Conservation (phyloP, 2,329 filamentous ascomycete species). For the Aspergillus aculeatinus region DNA sequence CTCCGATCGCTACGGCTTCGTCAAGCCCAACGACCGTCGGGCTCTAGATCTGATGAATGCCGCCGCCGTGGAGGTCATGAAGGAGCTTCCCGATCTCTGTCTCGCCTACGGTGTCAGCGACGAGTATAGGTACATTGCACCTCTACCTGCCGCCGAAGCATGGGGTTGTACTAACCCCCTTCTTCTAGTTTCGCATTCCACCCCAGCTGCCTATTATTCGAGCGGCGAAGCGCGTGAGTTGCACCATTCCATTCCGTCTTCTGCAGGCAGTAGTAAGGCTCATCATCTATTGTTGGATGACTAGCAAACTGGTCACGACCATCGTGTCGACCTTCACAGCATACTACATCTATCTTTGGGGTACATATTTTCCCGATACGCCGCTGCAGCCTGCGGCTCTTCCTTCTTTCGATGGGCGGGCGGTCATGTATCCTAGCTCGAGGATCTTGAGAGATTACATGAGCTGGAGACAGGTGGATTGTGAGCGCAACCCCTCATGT, state of each 20-base stretch:
- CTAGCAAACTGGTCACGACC: constrained; percentile 86
- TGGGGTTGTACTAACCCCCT: not conserved
- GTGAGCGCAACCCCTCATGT: constrained; percentile 53
- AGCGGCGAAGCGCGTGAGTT: constrained; percentile 72
- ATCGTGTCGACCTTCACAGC: constrained; percentile 91
- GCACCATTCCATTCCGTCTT: not conserved
- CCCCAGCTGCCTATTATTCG: constrained; percentile 77
- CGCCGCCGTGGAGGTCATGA: constrained; percentile 80
- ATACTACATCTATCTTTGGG: constrained; percentile 83
- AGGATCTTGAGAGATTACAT: constrained; percentile 89
- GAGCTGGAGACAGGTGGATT: constrained; percentile 96
- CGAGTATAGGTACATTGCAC: constrained; percentile 63
- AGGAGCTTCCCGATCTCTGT: constrained; percentile 77
- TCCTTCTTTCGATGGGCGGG: constrained; percentile 89
- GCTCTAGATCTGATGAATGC: constrained; percentile 93
- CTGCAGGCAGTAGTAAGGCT: not conserved
- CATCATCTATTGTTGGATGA: not conserved
- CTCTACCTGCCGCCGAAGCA: not conserved
- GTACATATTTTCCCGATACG: constrained; percentile 68
- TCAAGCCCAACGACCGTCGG: constrained; percentile 87
- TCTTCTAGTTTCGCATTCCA: constrained; percentile 81
- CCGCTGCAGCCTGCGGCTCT: constrained; percentile 67
- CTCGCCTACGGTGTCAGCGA: constrained; percentile 93
- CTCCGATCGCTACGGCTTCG: constrained; percentile 77
- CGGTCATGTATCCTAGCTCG: constrained; percentile 82